Evolutionary conservation across 805 yeast genomes (phyloP), one percentile per base, ranked within the genome.

Genomic region (Metschnikowia borealis): DNA sequence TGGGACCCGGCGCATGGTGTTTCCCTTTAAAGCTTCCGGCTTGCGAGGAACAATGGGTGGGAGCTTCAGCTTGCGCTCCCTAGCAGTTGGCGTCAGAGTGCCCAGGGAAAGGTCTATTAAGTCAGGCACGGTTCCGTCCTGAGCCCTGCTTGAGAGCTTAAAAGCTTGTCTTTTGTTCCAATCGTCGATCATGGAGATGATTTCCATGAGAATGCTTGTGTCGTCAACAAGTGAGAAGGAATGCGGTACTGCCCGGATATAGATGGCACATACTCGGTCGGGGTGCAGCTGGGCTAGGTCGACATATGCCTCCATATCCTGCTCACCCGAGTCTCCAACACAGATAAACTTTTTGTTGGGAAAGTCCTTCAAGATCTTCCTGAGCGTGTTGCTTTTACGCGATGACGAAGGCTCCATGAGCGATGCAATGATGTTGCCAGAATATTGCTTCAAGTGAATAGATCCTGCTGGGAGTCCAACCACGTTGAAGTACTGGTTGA

Each of bases 241-340:
- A 39, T 78, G 77, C 10, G 78, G 77, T 5, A 95, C 87, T 44
- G 87, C 87, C 38, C 98, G 72, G 34, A 94, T 87, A 63, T 82
- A 91, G 4, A 94, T 88, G 0, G 86, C 95, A 20, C 78, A 55
- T 0, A 94, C 74, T 54, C 82, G 85, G 3, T 73, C 68, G 0
- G 96, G 96, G 59, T 71, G 81, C 32, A 63, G 56, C 37, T 72
- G 68, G 0, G 95, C 87, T 33, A 90, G 69, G 26, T 84, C 84
- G 5, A 82, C 76, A 64, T 94, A 94, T 0, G 97, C 96, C 62
- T 95, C 99, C 39, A 92, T 71, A 69, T 94, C 99, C 56, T 85
- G 85, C 63, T 94, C 99, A 1, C 98, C 98, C 2, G 97, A 85
- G 64, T 94, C 99, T 32, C 99, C 99, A 14, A 94, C 78, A 46